Percentiles rank a stretch among this genome's conserved stretches.
phyloP scores from a whole-genome alignment of 2,329 filamentous ascomycete genomes.

The Fusarium sp. region DNA sequence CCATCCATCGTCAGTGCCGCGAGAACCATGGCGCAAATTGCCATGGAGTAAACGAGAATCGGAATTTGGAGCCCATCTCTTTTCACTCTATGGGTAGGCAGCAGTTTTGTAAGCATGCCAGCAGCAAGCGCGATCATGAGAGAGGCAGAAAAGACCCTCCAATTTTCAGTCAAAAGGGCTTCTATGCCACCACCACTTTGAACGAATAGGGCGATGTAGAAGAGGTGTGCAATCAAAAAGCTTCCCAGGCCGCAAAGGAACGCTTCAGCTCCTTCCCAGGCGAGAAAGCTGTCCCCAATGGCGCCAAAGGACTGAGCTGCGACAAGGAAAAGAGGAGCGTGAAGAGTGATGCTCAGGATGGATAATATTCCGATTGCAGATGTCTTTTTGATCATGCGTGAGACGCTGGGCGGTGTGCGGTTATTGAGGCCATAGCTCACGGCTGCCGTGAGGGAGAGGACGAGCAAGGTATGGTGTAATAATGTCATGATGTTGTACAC shows the following conservation, averaged over 20 bases:
- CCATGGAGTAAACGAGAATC: slow-evolving; percentile 47
- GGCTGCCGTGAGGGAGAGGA: slow-evolving; percentile 35
- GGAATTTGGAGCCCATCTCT: slow-evolving; percentile 40
- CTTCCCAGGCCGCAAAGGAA: slow-evolving; percentile 50
- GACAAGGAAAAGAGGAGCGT: slow-evolving; percentile 36
- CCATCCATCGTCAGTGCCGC: slow-evolving; percentile 45
- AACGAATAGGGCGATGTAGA: slow-evolving; percentile 49
- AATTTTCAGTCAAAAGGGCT: slow-evolving; percentile 14
- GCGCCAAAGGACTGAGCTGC: slow-evolving; percentile 48
- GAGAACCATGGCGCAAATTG: slow-evolving; percentile 49
- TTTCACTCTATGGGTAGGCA: slow-evolving; percentile 39
- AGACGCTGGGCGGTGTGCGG: slow-evolving; percentile 36
- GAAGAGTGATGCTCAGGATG: slow-evolving; percentile 22
- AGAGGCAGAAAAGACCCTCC: slow-evolving; percentile 27
- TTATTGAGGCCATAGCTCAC: slow-evolving; percentile 34
- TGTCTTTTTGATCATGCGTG: slow-evolving; percentile 49
- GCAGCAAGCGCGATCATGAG: slow-evolving; percentile 40
- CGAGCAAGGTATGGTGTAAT: slow-evolving; percentile 33
- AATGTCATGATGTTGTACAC: not conserved
- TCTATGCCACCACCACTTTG: slow-evolving; percentile 15
- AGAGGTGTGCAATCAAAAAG: slow-evolving; percentile 50
- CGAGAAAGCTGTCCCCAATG: slow-evolving; percentile 52
- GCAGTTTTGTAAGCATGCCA: slow-evolving; percentile 43
- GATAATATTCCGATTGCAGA: slow-evolving; percentile 48
- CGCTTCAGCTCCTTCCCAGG: slow-evolving; percentile 48